Percentiles rank a stretch among this genome's conserved stretches.
Conservation (phyloP, 225 moss, liverwort and hornwort species). For the Physcomitrium patens region DNA sequence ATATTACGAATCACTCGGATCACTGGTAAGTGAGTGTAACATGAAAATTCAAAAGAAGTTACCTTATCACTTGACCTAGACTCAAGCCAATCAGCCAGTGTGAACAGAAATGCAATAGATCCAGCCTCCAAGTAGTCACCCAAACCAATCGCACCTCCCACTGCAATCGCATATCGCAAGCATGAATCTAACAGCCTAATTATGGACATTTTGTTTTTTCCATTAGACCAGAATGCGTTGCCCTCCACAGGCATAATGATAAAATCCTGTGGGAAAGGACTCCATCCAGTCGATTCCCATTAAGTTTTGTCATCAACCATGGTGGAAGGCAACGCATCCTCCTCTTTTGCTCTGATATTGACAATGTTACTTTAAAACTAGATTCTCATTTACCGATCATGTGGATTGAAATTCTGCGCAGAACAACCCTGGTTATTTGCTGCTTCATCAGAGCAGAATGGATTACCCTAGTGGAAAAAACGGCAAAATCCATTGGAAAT, state of each 20-base stretch:
- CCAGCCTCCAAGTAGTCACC: conserved; percentile 66
- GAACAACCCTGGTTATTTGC: background rate
- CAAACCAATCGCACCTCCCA: conserved; percentile 59
- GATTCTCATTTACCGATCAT: background rate
- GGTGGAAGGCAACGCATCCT: too few relatives aligned
- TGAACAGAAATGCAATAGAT: conserved; percentile 65
- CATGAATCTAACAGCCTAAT: background rate
- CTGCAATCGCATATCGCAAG: conserved; percentile 31
- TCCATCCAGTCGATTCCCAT: too few relatives aligned
- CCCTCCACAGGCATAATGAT: too few relatives aligned
- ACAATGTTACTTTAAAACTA: background rate
- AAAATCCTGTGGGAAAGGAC: too few relatives aligned
- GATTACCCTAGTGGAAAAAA: too few relatives aligned
- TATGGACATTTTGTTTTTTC: background rate
- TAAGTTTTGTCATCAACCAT: too few relatives aligned
- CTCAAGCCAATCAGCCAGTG: conserved; percentile 61
- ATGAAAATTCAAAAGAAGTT: conserved; percentile 18
- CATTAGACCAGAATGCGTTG: too few relatives aligned
- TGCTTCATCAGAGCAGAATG: background rate
- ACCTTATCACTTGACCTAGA: conserved; percentile 68
- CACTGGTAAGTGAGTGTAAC: background rate
- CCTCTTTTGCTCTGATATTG: background rate
- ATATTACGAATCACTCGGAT: background rate
- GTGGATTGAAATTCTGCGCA: background rate
- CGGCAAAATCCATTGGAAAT: too few relatives aligned